Evolutionary conservation across 148 eudicot species (phyloP).

Genomic region (Fagopyrum esculentum): DNA sequence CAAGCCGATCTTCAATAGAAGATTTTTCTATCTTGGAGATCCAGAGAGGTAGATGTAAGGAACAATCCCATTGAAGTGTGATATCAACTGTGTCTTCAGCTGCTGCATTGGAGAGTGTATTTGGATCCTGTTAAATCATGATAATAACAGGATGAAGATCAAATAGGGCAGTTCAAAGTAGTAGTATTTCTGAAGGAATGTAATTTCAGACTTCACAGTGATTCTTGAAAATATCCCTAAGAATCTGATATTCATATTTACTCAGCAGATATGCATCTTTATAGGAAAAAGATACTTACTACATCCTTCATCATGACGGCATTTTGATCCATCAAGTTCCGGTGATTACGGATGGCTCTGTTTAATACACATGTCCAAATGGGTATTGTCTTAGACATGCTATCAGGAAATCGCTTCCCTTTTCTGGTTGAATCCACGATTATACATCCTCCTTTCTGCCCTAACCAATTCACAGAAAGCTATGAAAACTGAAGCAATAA

Average conservation of each 20-base stretch:
- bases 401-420: constrained; percentile 98
- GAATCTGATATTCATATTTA: constrained; percentile 1
- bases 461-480: constrained; percentile 34
- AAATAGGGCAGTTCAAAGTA: not conserved
- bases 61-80: constrained; percentile 59
- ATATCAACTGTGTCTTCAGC: constrained; percentile 17
- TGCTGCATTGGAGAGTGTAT: constrained; percentile 15
- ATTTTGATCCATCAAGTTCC: constrained; percentile 22
- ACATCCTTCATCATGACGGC: constrained; percentile 9
- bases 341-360: constrained; percentile 50
- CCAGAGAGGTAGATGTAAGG: constrained; percentile 93
- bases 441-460: constrained; percentile 87
- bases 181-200: no score
- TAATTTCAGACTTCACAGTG: no score
- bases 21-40: constrained; percentile 64
- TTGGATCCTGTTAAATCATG: constrained; percentile 27
- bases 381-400: constrained; percentile 97
- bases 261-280: constrained; percentile 16
- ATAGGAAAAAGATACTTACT: constrained; percentile 16
- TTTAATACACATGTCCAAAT: constrained; percentile 93
- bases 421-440: constrained; percentile 91
- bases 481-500: not conserved
- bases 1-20: constrained; percentile 58
- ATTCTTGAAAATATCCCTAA: not conserved
- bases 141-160: not conserved